Evolutionary conservation across 2,329 filamentous ascomycete species (phyloP), one percentile per base, ranked within the genome.

Genomic region (Aspergillus versicolor): DNA sequence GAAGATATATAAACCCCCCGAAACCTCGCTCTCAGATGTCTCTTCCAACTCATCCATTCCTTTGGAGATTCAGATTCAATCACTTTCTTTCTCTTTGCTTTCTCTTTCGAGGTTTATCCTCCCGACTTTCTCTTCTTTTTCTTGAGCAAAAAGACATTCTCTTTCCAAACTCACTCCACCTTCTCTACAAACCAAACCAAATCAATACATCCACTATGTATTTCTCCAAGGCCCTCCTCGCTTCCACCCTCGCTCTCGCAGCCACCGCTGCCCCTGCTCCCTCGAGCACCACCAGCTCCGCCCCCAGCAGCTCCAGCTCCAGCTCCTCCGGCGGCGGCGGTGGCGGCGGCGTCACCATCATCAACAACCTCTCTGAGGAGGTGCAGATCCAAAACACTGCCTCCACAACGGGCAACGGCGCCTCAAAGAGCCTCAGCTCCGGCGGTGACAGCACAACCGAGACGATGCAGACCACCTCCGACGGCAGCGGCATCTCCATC

Each of bases 401-500:
- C 40, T 47, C 54, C 8, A 40, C 42, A 42, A 34, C 54, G 4
- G 41, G 38, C 19, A 11, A 21, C 42, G 27, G 30, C 47, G 30
- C 17, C 17, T 32, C 30, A 12, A 22, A 56, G n/a, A 30, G 47
- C 40, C 48, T 56, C 8, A 19, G 27, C 3, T 34, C 54, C 1
- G 43, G 48, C 7, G 48, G 54, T 22, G 46, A 47, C 19, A 54
- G 32, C 52, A 48, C 44, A 19, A 11, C 12, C 37, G 48, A 21
- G n/a, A 24, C 52, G 48, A 37, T 24, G 11, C 27, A 54, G 24
- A 48, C 44, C 12, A 54, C 42, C 8, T 37, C 52, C 24, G 52
- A 54, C 37, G 52, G 52, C 40, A 51, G 53, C 32, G 73, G 72
- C 55, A 59, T 74, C 57, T 75, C 72, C 38, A 73, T 75, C 63